Conservation (phyloP, 73 alveolate genomes). For the Tetrahymena borealis region DNA sequence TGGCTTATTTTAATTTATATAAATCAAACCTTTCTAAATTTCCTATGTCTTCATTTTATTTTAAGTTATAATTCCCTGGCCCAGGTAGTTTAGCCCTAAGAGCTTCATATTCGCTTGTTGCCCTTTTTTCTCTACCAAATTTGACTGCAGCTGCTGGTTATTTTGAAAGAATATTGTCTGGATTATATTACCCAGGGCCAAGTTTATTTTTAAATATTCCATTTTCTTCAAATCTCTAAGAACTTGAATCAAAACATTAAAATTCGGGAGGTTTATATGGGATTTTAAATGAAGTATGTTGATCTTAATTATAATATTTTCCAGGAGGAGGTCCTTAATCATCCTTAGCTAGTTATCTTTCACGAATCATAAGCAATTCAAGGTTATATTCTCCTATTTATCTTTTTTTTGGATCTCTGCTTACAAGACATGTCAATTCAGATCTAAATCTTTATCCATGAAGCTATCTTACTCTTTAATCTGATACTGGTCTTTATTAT, state of each 20-base stretch:
- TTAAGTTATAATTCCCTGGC: background rate
- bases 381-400: background rate
- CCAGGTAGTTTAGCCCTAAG: background rate
- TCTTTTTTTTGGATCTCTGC: background rate
- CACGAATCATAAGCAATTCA: background rate
- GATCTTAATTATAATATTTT: background rate
- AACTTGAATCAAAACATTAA: background rate
- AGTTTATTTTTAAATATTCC: background rate
- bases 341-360: background rate
- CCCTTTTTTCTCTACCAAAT: background rate
- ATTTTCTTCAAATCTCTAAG: background rate
- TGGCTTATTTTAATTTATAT: background rate
- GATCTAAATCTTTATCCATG: background rate
- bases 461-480: background rate
- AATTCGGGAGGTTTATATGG: background rate
- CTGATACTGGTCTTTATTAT: background rate
- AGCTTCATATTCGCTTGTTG: background rate
- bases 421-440: background rate
- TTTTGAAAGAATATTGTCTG: background rate
- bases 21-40: background rate
- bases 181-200: background rate
- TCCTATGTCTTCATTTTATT: background rate
- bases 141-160: background rate
- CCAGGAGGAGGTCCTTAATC: background rate
- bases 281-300: background rate